Conservation (phyloP, 1,139 yeast genomes). For the Hansenula lynferdii region DNA sequence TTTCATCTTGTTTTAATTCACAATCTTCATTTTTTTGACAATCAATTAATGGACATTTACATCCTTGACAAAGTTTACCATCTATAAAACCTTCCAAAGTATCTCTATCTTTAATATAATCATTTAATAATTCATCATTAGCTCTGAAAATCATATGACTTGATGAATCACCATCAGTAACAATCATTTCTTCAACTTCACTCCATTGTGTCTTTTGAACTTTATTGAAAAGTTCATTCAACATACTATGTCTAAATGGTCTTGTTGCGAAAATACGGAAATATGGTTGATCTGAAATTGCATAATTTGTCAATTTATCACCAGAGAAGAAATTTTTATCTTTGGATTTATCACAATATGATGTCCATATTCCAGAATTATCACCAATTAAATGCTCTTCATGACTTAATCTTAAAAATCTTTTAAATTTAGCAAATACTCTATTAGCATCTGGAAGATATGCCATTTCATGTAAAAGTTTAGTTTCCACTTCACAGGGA, state of each 20-base stretch:
- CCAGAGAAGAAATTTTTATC: background rate
- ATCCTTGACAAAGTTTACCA: too few species aligned
- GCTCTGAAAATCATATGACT: too few species aligned
- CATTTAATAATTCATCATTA: too few species aligned
- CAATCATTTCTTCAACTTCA: background rate
- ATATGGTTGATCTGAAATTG: background rate
- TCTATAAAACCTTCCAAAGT: too few species aligned
- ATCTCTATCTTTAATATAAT: too few species aligned
- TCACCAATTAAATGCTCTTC: background rate
- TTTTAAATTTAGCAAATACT: background rate
- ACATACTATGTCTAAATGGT: background rate
- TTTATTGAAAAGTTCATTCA: background rate
- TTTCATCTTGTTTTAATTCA: too few species aligned
- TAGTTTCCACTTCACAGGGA: too few species aligned
- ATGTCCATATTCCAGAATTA: background rate
- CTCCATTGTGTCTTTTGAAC: background rate
- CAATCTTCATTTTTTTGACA: too few species aligned
- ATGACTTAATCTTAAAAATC: background rate
- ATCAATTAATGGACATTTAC: too few species aligned
- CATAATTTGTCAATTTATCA: background rate
- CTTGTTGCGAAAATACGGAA: background rate
- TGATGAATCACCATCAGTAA: too few species aligned
- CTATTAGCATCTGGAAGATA: background rate
- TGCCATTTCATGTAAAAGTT: too few species aligned
- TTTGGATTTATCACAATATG: background rate